Conservation (phyloP, 106 monocot species). For the Ottelia alismoides region DNA sequence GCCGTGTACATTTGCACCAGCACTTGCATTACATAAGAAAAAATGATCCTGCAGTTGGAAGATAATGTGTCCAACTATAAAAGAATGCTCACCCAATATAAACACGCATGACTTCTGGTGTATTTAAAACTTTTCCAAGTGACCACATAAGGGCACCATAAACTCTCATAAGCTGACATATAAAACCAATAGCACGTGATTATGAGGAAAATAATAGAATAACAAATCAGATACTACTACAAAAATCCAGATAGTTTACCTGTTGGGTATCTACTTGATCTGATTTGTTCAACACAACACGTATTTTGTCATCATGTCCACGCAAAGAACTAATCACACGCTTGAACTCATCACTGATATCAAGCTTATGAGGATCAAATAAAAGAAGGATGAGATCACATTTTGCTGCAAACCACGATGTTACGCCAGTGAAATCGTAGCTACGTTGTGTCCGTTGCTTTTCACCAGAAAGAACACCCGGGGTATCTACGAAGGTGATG, state of each 20-base stretch:
- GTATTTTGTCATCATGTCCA: constrained; percentile 98
- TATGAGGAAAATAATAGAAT: not conserved
- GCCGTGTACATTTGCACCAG: too few species aligned
- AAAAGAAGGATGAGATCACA: constrained; percentile 94
- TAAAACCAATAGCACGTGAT: too few species aligned
- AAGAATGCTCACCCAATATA: constrained; percentile 63
- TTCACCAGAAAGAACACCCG: constrained; percentile 94
- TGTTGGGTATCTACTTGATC: constrained; percentile 95
- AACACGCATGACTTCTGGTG: constrained; percentile 91
- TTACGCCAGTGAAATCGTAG: constrained; percentile 98
- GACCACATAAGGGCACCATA: constrained; percentile 97
- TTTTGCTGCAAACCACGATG: constrained; percentile 97
- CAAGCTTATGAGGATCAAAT: constrained; percentile 98
- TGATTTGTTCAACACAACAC: constrained; percentile 90
- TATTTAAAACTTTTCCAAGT: constrained; percentile 88
- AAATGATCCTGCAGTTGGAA: too few species aligned
- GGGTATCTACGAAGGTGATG: constrained; percentile 94
- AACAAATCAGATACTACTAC: too few species aligned
- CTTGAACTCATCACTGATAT: constrained; percentile 96
- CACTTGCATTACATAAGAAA: too few species aligned
- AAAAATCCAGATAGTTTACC: constrained; percentile 16
- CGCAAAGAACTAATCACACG: constrained; percentile 84
- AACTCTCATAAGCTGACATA: constrained; percentile 88
- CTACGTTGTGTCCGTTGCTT: constrained; percentile 90
- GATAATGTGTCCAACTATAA: too few species aligned